Percentiles rank a stretch among this genome's conserved stretches.
Conservation (phyloP, 75 land plant genomes). For the Cryptomeria japonica region DNA sequence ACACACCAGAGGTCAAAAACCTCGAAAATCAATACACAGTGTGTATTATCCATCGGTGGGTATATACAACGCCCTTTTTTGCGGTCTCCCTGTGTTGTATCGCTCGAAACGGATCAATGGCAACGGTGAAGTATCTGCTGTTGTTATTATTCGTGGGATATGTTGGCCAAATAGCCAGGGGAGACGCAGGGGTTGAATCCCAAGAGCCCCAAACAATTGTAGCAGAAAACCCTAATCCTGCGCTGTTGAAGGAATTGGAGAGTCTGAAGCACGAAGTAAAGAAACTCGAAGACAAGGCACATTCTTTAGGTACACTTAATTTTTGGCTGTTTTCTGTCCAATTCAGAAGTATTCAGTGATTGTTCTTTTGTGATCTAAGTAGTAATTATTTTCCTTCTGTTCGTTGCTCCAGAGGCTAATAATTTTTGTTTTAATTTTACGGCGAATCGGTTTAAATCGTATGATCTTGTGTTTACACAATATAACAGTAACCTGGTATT, state of each 20-base stretch:
- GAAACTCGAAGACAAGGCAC: neutral
- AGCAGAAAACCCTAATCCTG: neutral
- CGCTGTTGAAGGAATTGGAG: neutral
- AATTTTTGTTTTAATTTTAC: neutral
- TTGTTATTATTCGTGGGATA: neutral
- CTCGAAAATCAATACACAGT: too few relatives aligned
- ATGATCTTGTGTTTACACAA: neutral
- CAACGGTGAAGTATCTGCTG: neutral
- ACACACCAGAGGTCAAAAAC: too few relatives aligned
- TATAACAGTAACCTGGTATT: too few relatives aligned
- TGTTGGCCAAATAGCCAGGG: neutral
- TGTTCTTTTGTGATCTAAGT: too few relatives aligned
- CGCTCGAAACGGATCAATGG: too few relatives aligned
- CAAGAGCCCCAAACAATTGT: neutral
- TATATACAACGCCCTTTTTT: too few relatives aligned
- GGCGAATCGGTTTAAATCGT: neutral
- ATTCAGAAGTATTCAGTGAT: neutral
- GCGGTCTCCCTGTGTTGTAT: too few relatives aligned
- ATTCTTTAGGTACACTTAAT: neutral
- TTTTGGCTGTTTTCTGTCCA: neutral
- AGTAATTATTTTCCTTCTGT: too few relatives aligned
- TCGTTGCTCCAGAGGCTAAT: too few relatives aligned
- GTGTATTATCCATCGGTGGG: too few relatives aligned
- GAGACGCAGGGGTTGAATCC: neutral
- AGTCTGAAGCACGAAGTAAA: neutral